Percentiles rank a stretch among this genome's conserved stretches.
These are phyloP conservation scores for Leccinum incarnatum DNA, from an alignment of 768 basidiomycete species.

Conservation along the genomic window DNA sequence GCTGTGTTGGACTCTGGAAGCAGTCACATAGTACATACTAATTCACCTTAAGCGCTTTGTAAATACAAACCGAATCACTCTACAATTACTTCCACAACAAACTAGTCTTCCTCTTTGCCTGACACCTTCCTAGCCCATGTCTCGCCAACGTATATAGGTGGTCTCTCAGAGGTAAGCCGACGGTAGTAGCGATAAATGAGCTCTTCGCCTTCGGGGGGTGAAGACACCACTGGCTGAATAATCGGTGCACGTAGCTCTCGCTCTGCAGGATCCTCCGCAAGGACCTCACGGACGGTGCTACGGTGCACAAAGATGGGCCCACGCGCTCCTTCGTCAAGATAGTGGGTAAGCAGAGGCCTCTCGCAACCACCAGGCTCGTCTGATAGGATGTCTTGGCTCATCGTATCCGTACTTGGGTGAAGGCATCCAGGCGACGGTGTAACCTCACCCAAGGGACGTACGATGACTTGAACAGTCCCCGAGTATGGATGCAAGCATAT, in stretches of 20 bases:
- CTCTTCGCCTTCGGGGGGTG: conserved; percentile 9
- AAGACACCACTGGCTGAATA: not conserved
- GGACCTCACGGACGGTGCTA: not conserved
- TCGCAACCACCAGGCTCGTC: not conserved
- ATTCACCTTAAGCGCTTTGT: too few species aligned
- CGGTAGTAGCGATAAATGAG: conserved; percentile 1
- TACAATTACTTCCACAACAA: too few species aligned
- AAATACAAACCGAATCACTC: too few species aligned
- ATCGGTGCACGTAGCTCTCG: conserved; percentile 1
- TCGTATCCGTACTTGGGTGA: not conserved
- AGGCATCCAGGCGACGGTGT: not conserved
- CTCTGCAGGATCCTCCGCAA: not conserved
- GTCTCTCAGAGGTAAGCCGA: not conserved
- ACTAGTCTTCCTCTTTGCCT: not conserved
- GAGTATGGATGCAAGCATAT: not conserved
- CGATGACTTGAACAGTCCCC: not conserved
- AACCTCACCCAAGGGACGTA: not conserved
- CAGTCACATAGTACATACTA: too few species aligned
- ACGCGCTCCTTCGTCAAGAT: conserved; percentile 8
- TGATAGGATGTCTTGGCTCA: not conserved
- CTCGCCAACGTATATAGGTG: conserved; percentile 10
- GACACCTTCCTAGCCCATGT: conserved; percentile 9
- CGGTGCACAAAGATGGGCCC: conserved; percentile 8
- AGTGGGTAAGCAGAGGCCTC: not conserved
- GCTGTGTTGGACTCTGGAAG: too few species aligned